A percentile compares a stretch with the other conserved stretches of the same genome.
These are phyloP conservation scores for Evernia prunastri DNA, from an alignment of 495 filamentous ascomycete species.

Conservation along the genomic window DNA sequence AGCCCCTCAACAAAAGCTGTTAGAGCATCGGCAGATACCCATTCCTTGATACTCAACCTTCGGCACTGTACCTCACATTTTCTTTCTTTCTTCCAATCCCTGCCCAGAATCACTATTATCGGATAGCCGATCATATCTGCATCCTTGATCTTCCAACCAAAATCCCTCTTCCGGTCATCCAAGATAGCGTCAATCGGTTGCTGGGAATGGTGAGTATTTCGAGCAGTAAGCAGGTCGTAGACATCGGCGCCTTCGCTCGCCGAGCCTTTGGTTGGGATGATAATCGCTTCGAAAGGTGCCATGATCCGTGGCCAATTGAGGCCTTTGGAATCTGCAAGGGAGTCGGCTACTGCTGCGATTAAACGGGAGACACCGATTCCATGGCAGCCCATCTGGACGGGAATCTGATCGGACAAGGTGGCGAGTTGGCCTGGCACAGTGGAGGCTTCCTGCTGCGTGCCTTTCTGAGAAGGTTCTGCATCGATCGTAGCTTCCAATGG, in stretches of 20 bases:
- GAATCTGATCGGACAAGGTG: constrained; percentile 28
- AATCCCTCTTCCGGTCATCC: constrained; percentile 65
- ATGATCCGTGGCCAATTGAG: constrained; percentile 85
- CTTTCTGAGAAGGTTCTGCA: constrained; percentile 9
- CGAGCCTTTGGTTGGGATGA: constrained; percentile 52
- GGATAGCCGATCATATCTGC: constrained; percentile 88
- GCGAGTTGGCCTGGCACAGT: neutral
- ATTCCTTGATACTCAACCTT: constrained; percentile 35
- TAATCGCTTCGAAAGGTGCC: constrained; percentile 74
- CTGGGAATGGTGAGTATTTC: neutral
- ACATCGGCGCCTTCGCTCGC: constrained; percentile 43
- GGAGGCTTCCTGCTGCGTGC: neutral
- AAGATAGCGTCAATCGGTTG: constrained; percentile 53
- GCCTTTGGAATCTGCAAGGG: constrained; percentile 62
- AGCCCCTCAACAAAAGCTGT: neutral
- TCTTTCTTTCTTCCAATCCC: constrained; percentile 57
- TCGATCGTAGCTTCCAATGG: constrained; percentile 60
- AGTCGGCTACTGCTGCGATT: constrained; percentile 75
- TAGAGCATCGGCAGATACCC: neutral
- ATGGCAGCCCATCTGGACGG: constrained; percentile 91
- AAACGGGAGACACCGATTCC: constrained; percentile 91
- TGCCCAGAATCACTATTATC: constrained; percentile 70
- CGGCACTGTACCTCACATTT: constrained; percentile 75
- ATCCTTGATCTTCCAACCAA: constrained; percentile 82
- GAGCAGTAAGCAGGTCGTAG: constrained; percentile 12